phyloP scores from a whole-genome alignment of 768 basidiomycete genomes.

The Trametes sanguinea region DNA sequence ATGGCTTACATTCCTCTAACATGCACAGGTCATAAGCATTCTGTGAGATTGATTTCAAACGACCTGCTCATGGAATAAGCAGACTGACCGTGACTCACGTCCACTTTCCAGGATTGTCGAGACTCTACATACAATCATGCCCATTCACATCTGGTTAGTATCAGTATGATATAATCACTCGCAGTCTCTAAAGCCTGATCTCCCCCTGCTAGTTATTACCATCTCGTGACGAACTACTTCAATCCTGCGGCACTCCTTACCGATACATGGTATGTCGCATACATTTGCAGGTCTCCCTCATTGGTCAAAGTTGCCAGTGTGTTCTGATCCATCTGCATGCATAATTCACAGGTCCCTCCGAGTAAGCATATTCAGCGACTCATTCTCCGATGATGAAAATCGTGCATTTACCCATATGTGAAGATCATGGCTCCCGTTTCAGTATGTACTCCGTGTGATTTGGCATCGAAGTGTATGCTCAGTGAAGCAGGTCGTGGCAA shows the following conservation, averaged over 20 bases:
- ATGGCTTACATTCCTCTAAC: not conserved
- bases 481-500: not conserved
- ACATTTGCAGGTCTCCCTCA: too few relatives aligned
- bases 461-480: too few relatives aligned
- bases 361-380: not conserved
- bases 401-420: too few relatives aligned
- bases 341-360: not conserved
- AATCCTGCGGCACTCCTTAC: not conserved
- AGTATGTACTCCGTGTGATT: not conserved
- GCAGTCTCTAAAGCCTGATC: too few relatives aligned
- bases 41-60: not conserved
- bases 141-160: conserved; percentile 5
- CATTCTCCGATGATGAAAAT: too few relatives aligned
- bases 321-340: not conserved
- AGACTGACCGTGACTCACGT: not conserved
- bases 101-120: too few relatives aligned
- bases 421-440: not conserved
- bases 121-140: not conserved
- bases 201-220: conserved; percentile 1
- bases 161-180: too few relatives aligned
- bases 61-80: too few relatives aligned
- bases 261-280: not conserved
- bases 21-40: too few relatives aligned
- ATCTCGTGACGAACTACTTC: conserved; percentile 8
- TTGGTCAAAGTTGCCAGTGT: not conserved